These are phyloP conservation scores for Boletus subparvulus DNA, from an alignment of 768 basidiomycete genomes.

Conservation along the genomic window DNA sequence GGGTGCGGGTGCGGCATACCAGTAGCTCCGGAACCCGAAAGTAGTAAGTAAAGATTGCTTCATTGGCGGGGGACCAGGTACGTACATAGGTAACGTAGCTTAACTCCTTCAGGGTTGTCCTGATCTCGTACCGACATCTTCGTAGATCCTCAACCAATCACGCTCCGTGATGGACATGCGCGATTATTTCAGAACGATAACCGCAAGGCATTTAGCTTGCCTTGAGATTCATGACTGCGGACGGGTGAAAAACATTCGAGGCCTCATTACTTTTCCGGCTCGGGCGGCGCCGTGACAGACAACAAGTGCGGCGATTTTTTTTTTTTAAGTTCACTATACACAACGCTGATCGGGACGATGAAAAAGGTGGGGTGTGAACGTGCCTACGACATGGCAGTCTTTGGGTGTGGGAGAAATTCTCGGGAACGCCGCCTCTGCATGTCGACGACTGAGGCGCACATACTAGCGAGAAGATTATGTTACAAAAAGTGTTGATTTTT, in stretches of 20 bases:
- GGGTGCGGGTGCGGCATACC: background rate
- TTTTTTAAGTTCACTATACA: slow-evolving; percentile 28
- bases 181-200: slow-evolving; percentile 7
- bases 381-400: slow-evolving; percentile 22
- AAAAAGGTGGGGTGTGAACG: slow-evolving; percentile 33
- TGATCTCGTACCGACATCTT: slow-evolving; percentile 21
- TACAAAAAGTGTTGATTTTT: slow-evolving; percentile 11
- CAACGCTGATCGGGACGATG: slow-evolving; percentile 21
- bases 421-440: slow-evolving; percentile 25
- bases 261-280: background rate
- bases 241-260: slow-evolving; percentile 4
- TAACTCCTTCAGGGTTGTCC: slow-evolving; percentile 36
- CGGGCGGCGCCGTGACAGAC: background rate
- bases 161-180: slow-evolving; percentile 5
- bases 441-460: slow-evolving; percentile 21
- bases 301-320: background rate
- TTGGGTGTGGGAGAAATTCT: slow-evolving; percentile 27
- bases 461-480: slow-evolving; percentile 26
- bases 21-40: background rate
- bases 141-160: slow-evolving; percentile 18
- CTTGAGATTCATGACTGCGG: background rate
- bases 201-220: slow-evolving; percentile 9
- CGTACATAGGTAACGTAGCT: slow-evolving; percentile 18
- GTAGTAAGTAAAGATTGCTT: background rate
- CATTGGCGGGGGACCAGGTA: slow-evolving; percentile 10